Evolutionary conservation across 768 basidiomycete species (phyloP), one percentile per base, ranked within the genome.

Genomic region (Trametes villosa): DNA sequence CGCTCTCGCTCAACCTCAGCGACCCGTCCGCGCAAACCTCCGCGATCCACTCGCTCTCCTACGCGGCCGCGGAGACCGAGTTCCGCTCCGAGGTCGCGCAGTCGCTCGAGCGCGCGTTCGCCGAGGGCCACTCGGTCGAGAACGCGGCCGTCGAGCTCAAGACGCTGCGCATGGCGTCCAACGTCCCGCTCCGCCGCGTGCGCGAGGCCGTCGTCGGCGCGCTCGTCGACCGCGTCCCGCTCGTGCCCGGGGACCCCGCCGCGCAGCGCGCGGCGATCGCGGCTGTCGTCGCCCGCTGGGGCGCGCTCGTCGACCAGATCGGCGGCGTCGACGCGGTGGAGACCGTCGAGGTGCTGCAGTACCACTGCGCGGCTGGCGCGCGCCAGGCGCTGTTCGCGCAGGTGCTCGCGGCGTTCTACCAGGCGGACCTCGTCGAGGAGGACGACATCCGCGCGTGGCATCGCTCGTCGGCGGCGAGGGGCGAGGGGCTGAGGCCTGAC

Each of bases 91-190:
- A 95, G 70, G 92, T 91, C 53, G 77, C 77, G n/a, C 88, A 89
- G 62, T 94, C 94, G 20, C 83, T 99, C 50, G 91, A 93, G 56
- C 89, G 96, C 60, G 96, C 96, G 26, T 96, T 96, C 73, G 81
- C 87, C 9, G 96, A 99, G 75, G 88, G 84, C 2, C 95, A 97
- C 76, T 89, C 88, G 12, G 88, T 96, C 46, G 94, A 96, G 66
- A 94, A 97, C 72, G 94, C 95, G 1, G 82, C 92, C 0, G 90
- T 98, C 62, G 96, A 98, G 72, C 82, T 98, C 60, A 94, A 96
- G 77, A 97, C 96, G 44, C 83, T 99, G 45, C 91, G 96, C 49
- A 96, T 98, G 93, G 94, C 94, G 34, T 92, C 89, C 68, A 98
- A 98, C 68, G 96, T 98, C 27, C 84, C 92, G 12, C 81, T 97